Evolutionary conservation across 78 protist species (phyloP).

Genomic region (Bodo saltans): DNA sequence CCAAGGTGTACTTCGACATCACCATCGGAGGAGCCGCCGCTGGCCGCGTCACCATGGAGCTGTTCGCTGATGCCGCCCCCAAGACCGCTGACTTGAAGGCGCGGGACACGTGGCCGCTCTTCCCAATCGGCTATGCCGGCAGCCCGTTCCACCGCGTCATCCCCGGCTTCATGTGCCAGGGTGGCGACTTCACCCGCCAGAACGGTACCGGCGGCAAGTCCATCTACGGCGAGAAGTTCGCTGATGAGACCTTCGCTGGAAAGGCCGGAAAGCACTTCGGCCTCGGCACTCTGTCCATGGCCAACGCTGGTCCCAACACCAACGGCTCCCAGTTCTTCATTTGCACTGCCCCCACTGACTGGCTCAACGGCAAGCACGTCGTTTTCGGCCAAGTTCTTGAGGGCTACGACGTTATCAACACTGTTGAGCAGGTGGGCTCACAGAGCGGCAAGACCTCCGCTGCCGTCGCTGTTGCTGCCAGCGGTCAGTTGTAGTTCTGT

Average conservation of each 20-base stretch:
- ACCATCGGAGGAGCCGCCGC: slow-evolving; percentile 13
- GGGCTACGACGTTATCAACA: slow-evolving; percentile 50
- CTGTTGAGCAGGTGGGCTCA: slow-evolving; percentile 44
- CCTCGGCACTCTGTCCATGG: slow-evolving; percentile 83
- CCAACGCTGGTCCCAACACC: slow-evolving; percentile 80
- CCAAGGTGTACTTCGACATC: slow-evolving; percentile 55
- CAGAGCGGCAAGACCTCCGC: slow-evolving; percentile 32
- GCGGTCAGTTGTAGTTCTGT: background rate
- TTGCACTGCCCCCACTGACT: slow-evolving; percentile 29
- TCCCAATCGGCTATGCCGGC: slow-evolving; percentile 41
- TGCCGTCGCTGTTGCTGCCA: background rate
- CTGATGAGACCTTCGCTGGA: slow-evolving; percentile 83
- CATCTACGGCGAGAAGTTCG: slow-evolving; percentile 86
- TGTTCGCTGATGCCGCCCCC: slow-evolving; percentile 48
- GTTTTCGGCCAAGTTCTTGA: slow-evolving; percentile 72
- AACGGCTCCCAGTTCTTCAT: slow-evolving; percentile 93
- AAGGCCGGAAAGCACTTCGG: slow-evolving; percentile 69
- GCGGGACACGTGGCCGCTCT: slow-evolving; percentile 55
- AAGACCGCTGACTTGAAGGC: slow-evolving; percentile 70
- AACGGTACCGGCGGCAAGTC: slow-evolving; percentile 86
- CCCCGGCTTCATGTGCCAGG: slow-evolving; percentile 84
- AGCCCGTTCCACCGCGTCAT: slow-evolving; percentile 58
- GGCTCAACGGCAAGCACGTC: slow-evolving; percentile 50
- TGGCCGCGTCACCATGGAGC: slow-evolving; percentile 54
- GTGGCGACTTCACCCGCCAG: slow-evolving; percentile 91